Evolutionary conservation across 305 asterid genomes (phyloP).

Genomic region (Fraxinus nigra): DNA sequence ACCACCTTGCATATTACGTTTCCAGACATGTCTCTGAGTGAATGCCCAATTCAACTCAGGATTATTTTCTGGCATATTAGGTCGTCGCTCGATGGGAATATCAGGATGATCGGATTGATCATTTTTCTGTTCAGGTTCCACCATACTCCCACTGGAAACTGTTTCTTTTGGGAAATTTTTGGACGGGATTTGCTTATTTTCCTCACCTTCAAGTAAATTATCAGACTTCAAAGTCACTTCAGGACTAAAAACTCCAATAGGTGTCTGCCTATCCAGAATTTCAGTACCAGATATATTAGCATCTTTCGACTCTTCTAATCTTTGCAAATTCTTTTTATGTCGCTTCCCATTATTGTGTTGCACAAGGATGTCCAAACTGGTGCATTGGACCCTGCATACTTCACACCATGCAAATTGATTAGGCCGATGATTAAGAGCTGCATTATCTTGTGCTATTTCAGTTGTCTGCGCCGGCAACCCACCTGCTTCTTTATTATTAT

Average conservation of each 20-base stretch:
- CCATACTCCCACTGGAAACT: not conserved
- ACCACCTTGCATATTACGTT: slow-evolving; percentile 17
- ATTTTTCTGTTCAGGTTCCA: slow-evolving; percentile 4
- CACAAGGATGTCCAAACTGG: slow-evolving; percentile 25
- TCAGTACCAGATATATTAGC: slow-evolving; percentile 4
- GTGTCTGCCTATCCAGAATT: not conserved
- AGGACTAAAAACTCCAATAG: slow-evolving; percentile 12
- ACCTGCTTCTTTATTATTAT: not conserved
- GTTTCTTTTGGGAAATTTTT: slow-evolving; percentile 12
- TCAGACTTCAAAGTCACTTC: not conserved
- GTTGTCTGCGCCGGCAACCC: not conserved
- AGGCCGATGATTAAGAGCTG: not conserved
- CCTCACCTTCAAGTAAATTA: not conserved
- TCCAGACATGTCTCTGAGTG: slow-evolving; percentile 17
- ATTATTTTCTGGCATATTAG: not conserved
- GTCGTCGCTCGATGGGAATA: not conserved
- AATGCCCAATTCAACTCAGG: not conserved
- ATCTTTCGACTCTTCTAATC: slow-evolving; percentile 11
- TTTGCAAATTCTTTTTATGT: slow-evolving; percentile 30
- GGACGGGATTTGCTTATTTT: slow-evolving; percentile 9
- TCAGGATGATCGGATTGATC: slow-evolving; percentile 1
- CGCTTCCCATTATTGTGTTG: slow-evolving; percentile 32
- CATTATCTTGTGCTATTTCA: not conserved
- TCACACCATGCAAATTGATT: slow-evolving; percentile 28
- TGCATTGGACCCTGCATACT: slow-evolving; percentile 26